Evolutionary conservation across 805 yeast genomes (phyloP).

Genomic region (Wickerhamomyces silvicola): DNA sequence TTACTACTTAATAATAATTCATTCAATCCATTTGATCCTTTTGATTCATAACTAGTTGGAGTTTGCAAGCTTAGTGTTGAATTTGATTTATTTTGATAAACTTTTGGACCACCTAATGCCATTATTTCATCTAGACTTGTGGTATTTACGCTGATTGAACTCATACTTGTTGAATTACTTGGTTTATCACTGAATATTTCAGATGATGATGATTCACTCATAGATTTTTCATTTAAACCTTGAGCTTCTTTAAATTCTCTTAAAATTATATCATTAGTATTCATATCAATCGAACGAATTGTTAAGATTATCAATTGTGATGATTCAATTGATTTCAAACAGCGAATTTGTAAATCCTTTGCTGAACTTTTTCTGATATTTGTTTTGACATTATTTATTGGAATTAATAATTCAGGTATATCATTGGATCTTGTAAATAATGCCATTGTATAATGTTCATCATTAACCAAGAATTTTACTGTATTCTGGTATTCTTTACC

Average conservation of each 20-base stretch:
- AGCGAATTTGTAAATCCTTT: constrained; percentile 11
- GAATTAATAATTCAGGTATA: constrained; percentile 11
- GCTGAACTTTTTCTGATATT: constrained; percentile 8
- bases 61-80: constrained; percentile 11
- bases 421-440: constrained; percentile 1
- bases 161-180: constrained; percentile 21
- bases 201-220: constrained; percentile 5
- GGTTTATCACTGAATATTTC: constrained; percentile 16
- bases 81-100: constrained; percentile 3
- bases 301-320: constrained; percentile 14
- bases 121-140: constrained; percentile 3
- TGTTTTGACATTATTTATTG: constrained; percentile 9
- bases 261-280: constrained; percentile 6
- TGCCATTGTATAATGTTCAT: constrained; percentile 5
- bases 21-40: constrained; percentile 5
- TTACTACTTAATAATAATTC: constrained; percentile 15
- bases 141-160: no score
- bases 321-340: constrained; percentile 8
- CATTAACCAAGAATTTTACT: constrained; percentile 12
- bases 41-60: constrained; percentile 2
- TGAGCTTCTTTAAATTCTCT: constrained; percentile 10
- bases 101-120: constrained; percentile 4
- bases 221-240: constrained; percentile 1
- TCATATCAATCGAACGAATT: constrained; percentile 16
- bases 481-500: constrained; percentile 12